Conservation (phyloP, 805 yeast genomes). For the Komagataella pastoris region DNA sequence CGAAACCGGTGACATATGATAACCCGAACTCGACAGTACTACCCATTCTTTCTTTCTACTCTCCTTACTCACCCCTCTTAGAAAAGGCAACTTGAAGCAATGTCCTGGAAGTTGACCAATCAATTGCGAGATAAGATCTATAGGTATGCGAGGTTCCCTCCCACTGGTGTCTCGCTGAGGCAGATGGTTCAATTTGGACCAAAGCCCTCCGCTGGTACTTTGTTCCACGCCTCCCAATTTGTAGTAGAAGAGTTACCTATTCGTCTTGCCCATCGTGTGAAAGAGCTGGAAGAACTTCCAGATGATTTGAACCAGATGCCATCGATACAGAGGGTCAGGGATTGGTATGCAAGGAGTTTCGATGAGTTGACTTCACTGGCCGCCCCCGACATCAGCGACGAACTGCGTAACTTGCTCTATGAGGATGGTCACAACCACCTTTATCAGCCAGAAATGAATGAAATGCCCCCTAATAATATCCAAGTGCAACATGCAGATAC, state of each 20-base stretch:
- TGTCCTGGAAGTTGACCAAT: conserved; percentile 32
- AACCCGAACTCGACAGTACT: not conserved
- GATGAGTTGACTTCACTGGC: conserved; percentile 63
- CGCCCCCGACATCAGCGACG: conserved; percentile 36
- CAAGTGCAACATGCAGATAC: not conserved
- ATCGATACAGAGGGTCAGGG: conserved; percentile 59
- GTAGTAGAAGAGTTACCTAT: conserved; percentile 81
- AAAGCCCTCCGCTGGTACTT: conserved; percentile 61
- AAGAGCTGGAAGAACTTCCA: conserved; percentile 73
- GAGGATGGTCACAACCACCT: conserved; percentile 4
- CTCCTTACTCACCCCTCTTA: not conserved
- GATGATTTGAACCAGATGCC: conserved; percentile 62
- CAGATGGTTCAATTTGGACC: conserved; percentile 92
- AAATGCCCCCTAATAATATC: not conserved
- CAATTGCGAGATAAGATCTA: conserved; percentile 40
- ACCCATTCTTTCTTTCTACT: not conserved
- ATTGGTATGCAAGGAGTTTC: conserved; percentile 88
- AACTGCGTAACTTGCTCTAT: conserved; percentile 23
- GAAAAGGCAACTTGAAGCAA: not conserved
- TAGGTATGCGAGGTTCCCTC: conserved; percentile 60
- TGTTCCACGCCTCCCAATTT: conserved; percentile 75
- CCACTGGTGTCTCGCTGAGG: conserved; percentile 71
- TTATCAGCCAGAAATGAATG: conserved; percentile 2
- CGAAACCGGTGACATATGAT: not conserved
- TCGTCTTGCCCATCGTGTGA: conserved; percentile 72